These are phyloP conservation scores for Diversispora eburnea DNA, from an alignment of 192 early-diverging fungal species.

Conservation along the genomic window DNA sequence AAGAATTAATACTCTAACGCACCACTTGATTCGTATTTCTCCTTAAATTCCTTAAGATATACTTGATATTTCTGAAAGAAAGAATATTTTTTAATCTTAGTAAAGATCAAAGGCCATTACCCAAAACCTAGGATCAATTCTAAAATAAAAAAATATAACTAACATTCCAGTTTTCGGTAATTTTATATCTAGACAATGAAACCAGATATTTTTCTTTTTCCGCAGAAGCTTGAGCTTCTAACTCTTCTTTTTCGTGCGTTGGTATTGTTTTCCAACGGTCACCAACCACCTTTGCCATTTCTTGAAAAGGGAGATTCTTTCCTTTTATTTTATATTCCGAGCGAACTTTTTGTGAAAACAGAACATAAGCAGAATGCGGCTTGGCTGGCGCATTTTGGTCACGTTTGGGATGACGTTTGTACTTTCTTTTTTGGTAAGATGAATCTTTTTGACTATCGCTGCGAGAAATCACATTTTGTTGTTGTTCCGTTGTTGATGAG, in stretches of 20 bases:
- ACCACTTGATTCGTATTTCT: constrained; percentile 37
- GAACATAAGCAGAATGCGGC: constrained; percentile 48
- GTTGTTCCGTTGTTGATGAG: too few species aligned
- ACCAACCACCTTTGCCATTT: constrained; percentile 46
- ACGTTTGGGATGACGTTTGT: constrained; percentile 46
- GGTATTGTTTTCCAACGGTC: constrained; percentile 45
- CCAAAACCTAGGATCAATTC: neutral
- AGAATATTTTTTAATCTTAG: too few species aligned
- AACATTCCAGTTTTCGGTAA: constrained; percentile 37
- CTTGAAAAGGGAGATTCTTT: constrained; percentile 40
- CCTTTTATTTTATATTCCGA: constrained; percentile 31
- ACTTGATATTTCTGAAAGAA: constrained; percentile 36
- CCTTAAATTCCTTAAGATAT: constrained; percentile 39
- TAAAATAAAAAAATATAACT: neutral
- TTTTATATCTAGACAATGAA: constrained; percentile 35
- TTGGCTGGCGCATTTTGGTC: constrained; percentile 46
- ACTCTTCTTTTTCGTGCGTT: constrained; percentile 31
- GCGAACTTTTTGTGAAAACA: constrained; percentile 46
- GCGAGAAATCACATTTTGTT: too few species aligned
- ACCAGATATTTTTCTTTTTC: constrained; percentile 35
- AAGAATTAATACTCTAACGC: neutral
- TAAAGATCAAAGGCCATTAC: neutral
- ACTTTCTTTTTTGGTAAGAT: constrained; percentile 35
- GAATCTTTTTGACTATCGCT: too few species aligned
- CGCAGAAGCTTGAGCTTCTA: constrained; percentile 31